Evolutionary conservation across 140 eudicot species (phyloP), one percentile per base, ranked within the genome.

Genomic region (Ambrosia hybrid): DNA sequence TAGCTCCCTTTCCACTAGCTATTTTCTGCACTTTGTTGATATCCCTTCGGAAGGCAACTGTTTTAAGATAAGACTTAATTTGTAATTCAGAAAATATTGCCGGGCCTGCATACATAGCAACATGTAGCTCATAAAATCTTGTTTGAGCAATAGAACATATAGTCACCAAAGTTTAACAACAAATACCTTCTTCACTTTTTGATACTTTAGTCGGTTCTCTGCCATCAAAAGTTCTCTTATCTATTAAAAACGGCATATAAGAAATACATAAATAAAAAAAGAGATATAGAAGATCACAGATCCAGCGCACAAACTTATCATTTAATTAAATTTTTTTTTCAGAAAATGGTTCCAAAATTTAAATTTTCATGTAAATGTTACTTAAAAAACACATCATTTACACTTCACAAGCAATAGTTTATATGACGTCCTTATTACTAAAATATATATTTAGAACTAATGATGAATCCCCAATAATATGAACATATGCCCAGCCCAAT

Each of bases 201-300:
- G 98, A 78, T 93, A 93, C 83, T 87, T 90, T 45, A 90, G 96
- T 46, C 98, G 88, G 69, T 93, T 93, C 83, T 93, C 98, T n/a
- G 98, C 98, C 98, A 93, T 93, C 81, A 93, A 76, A 74, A 94
- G 86, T 79, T 93, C 98, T 79, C 98, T 87, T 97, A 93, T 93
- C 98, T 92, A 75, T 70, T 21, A 63, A 17, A 52, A 73, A 71
- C 39, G 9, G 10, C 36, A 70, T 38, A 33, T 51, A 7, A 68
- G 26, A 41, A 49, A 67, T 15, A 36, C 30, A 55, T 71, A 52
- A 48, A 64, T 68, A 71, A 30, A 39, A 3, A 21, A 41, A 79
- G 26, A 26, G 37, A 5, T 34, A 39, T 73, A 58, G 34, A 41
- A 46, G 55, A 71, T 8, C 16, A 55, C 72, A 56, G 5, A 75